Evolutionary conservation across 2,329 filamentous ascomycete genomes (phyloP).

Genomic region (Passalora sequoiae): DNA sequence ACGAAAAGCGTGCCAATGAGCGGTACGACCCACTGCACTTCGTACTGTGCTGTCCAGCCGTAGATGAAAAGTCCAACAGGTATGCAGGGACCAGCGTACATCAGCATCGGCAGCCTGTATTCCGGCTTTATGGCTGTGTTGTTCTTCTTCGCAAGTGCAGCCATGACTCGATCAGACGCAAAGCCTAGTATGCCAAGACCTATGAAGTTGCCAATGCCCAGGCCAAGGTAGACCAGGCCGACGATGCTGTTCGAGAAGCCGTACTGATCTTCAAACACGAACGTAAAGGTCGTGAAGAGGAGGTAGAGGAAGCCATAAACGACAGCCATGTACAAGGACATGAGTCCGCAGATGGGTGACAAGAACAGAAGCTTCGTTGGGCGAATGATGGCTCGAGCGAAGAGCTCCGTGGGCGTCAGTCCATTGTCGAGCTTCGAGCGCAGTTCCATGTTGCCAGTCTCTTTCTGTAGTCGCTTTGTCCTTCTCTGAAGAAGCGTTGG

Average conservation of each 20-base stretch:
- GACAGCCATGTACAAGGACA: conserved; percentile 25
- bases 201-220: conserved; percentile 22
- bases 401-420: conserved; percentile 37
- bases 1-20: conserved; percentile 27
- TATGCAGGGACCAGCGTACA: conserved; percentile 17
- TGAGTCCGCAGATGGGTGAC: conserved; percentile 24
- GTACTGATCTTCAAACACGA: conserved; percentile 21
- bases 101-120: conserved; percentile 19
- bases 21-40: conserved; percentile 23
- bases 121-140: conserved; percentile 16
- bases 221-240: conserved; percentile 23
- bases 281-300: conserved; percentile 25
- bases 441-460: conserved; percentile 44
- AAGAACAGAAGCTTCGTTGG: conserved; percentile 41
- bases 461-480: conserved; percentile 43
- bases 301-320: conserved; percentile 29
- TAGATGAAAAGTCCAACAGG: conserved; percentile 22
- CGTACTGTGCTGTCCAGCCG: conserved; percentile 21
- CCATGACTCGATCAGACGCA: conserved; percentile 15
- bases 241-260: conserved; percentile 20
- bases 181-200: conserved; percentile 13
- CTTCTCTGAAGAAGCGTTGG: conserved; percentile 45
- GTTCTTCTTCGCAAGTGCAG: conserved; percentile 9
- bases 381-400: conserved; percentile 45
- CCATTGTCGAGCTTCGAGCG: conserved; percentile 38